A percentile compares a stretch with the other conserved stretches of the same genome.
Conservation (phyloP, 2,329 filamentous ascomycete species). For the Fusarium hainanense region DNA sequence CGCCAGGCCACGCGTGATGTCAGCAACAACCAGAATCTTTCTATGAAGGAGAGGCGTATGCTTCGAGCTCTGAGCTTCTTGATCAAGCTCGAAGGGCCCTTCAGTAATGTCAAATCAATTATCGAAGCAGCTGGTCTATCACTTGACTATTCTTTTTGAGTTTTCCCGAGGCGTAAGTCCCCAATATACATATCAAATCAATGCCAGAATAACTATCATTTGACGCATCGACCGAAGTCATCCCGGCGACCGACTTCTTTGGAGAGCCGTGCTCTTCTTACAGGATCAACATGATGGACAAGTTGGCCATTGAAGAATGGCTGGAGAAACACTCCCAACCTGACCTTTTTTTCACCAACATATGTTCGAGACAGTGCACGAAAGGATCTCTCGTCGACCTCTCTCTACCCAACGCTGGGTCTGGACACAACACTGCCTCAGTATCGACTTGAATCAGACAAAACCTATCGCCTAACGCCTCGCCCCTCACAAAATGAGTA, state of each 20-base stretch:
- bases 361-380: not conserved
- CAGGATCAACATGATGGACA: not conserved
- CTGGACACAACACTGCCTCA: not conserved
- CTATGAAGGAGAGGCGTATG: not conserved
- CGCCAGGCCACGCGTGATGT: no score
- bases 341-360: not conserved
- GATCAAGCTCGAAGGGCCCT: not conserved
- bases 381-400: not conserved
- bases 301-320: not conserved
- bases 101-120: not conserved
- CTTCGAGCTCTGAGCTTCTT: not conserved
- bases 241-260: not conserved
- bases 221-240: not conserved
- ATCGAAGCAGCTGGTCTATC: not conserved
- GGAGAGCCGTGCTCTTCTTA: not conserved
- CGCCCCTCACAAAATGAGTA: not conserved
- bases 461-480: not conserved
- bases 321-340: not conserved
- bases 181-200: no score
- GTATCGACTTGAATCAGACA: not conserved
- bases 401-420: not conserved
- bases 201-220: no score
- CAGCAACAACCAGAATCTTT: no score
- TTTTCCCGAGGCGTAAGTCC: no score
- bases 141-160: no score